These are phyloP conservation scores for Pythium biforme DNA, from an alignment of 352 stramenopile species.

Conservation along the genomic window DNA sequence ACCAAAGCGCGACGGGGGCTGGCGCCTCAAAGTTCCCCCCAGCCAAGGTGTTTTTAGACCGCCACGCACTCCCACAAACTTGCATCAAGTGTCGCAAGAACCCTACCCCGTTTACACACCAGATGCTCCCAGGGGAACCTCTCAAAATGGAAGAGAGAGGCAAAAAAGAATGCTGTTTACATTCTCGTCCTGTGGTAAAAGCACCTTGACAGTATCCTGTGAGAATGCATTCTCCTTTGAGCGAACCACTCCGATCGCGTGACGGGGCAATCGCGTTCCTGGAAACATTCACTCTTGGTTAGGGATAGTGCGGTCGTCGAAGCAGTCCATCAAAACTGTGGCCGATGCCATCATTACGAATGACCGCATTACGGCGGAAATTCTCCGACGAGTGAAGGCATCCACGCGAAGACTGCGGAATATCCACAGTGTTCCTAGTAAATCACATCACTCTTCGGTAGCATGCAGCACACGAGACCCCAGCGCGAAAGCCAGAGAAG, in stretches of 20 bases:
- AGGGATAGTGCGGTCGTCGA: neutral
- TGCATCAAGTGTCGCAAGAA: slow-evolving; percentile 24
- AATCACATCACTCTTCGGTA: too few relatives aligned
- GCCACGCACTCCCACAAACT: slow-evolving; percentile 20
- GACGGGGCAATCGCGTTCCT: slow-evolving; percentile 10
- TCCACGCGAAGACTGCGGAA: neutral
- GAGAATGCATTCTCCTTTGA: too few relatives aligned
- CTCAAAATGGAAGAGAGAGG: slow-evolving; percentile 11
- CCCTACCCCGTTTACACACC: slow-evolving; percentile 9
- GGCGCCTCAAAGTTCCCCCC: too few relatives aligned
- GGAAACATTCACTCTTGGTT: neutral
- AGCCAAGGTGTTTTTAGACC: slow-evolving; percentile 5
- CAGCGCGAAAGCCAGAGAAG: neutral
- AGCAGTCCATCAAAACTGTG: neutral
- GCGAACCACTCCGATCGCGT: slow-evolving; percentile 6
- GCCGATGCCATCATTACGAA: neutral
- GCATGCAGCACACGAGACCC: neutral
- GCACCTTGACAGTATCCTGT: too few relatives aligned
- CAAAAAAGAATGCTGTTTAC: slow-evolving; percentile 23
- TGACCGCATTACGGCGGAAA: too few relatives aligned
- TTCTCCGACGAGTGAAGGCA: neutral
- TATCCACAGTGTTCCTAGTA: too few relatives aligned
- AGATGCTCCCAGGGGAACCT: slow-evolving; percentile 5
- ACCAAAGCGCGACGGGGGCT: slow-evolving; percentile 13
- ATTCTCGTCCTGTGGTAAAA: neutral